Evolutionary conservation across 495 filamentous ascomycete species (phyloP).

Genomic region (Neurospora discreta): DNA sequence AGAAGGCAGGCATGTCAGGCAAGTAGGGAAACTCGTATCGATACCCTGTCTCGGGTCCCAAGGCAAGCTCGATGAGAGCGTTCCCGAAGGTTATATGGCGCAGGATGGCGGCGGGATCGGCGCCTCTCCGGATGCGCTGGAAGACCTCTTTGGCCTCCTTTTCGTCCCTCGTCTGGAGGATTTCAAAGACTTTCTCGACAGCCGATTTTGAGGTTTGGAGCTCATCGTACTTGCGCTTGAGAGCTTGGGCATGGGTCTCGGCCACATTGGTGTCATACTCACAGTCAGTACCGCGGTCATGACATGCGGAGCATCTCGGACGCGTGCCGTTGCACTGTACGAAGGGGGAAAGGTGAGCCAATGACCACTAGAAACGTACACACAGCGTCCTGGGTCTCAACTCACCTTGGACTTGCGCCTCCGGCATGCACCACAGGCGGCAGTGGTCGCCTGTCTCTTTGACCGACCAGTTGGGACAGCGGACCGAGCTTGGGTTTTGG

Average conservation of each 20-base stretch:
- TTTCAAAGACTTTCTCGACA: constrained; percentile 24
- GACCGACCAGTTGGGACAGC: background rate
- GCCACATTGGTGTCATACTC: constrained; percentile 26
- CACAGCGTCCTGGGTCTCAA: background rate
- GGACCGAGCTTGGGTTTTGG: background rate
- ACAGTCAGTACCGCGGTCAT: constrained; percentile 23
- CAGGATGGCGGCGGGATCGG: constrained; percentile 22
- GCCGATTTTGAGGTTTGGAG: constrained; percentile 22
- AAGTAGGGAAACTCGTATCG: constrained; percentile 33
- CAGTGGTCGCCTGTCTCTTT: constrained; percentile 35
- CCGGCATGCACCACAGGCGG: constrained; percentile 43
- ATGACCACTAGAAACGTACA: background rate
- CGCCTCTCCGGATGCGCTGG: constrained; percentile 25
- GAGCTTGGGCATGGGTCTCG: constrained; percentile 30
- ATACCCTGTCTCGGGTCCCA: constrained; percentile 26
- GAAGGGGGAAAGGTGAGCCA: constrained; percentile 1
- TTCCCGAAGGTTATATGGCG: constrained; percentile 29
- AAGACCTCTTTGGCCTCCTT: constrained; percentile 26
- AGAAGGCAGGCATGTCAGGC: constrained; percentile 24
- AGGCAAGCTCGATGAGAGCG: constrained; percentile 25
- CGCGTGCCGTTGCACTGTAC: constrained; percentile 28
- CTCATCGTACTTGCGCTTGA: constrained; percentile 30
- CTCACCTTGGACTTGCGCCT: constrained; percentile 45
- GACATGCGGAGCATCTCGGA: constrained; percentile 25
- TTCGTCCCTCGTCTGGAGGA: constrained; percentile 21